phyloP scores from a whole-genome alignment of 345 rosid species.

The Moricandia moricandioides region DNA sequence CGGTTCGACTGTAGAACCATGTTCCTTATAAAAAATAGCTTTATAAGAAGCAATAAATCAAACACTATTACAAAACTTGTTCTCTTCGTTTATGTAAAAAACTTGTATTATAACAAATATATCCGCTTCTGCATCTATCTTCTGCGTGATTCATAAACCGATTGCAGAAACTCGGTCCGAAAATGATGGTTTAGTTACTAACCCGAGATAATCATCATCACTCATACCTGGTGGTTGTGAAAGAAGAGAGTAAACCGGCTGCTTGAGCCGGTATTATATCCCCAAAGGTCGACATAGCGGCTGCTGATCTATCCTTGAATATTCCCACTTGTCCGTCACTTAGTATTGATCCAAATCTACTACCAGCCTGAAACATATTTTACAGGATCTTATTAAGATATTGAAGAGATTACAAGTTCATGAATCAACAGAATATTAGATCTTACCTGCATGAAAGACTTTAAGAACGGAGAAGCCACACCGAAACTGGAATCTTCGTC shows the following conservation, averaged over 20 bases:
- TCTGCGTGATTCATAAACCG: neutral
- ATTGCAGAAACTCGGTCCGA: neutral
- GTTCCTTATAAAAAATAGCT: constrained; percentile 24
- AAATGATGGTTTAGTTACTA: constrained; percentile 4
- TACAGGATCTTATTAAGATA: neutral
- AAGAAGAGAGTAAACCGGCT: constrained; percentile 95
- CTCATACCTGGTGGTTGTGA: constrained; percentile 68
- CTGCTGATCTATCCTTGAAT: constrained; percentile 94
- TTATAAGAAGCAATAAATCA: constrained; percentile 30
- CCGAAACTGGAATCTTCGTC: constrained; percentile 67
- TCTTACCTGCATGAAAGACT: constrained; percentile 89
- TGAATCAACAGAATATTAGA: neutral
- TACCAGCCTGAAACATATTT: constrained; percentile 67
- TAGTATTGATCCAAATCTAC: constrained; percentile 90
- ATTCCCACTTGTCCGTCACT: constrained; percentile 97
- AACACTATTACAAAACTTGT: constrained; percentile 32
- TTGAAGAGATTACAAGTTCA: neutral
- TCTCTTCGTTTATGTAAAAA: constrained; percentile 22
- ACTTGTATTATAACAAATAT: constrained; percentile 18
- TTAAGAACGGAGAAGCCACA: constrained; percentile 79
- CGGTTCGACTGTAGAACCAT: no score
- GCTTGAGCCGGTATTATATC: constrained; percentile 96
- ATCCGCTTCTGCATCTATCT: constrained; percentile 14
- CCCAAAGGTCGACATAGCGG: constrained; percentile 95
- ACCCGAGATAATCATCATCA: constrained; percentile 34